phyloP scores from a whole-genome alignment of 495 filamentous ascomycete species.

The Amorphotheca resinae region DNA sequence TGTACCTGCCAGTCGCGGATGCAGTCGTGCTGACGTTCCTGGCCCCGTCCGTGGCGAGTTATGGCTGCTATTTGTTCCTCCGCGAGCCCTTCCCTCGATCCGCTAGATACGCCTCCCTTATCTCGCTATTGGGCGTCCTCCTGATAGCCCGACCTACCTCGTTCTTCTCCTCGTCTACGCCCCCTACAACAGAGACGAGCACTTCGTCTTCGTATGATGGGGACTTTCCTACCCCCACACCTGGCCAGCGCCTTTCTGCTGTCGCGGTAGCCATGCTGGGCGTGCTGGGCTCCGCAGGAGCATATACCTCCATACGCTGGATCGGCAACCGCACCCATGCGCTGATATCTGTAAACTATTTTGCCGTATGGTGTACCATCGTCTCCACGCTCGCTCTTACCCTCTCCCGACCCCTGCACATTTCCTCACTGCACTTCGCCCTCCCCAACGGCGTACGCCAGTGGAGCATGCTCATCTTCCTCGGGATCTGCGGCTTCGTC shows the following conservation, averaged over 20 bases:
- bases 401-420: conserved; percentile 31
- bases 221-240: conserved; percentile 32
- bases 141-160: conserved; percentile 70
- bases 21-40: conserved; percentile 91
- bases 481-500: conserved; percentile 67
- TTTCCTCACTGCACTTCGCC: conserved; percentile 10
- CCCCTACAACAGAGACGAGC: conserved; percentile 15
- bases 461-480: conserved; percentile 56
- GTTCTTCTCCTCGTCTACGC: conserved; percentile 29
- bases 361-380: conserved; percentile 55
- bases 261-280: conserved; percentile 65
- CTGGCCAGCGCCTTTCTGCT: conserved; percentile 57
- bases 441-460: conserved; percentile 47
- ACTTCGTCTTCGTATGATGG: conserved; percentile 14
- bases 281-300: conserved; percentile 65
- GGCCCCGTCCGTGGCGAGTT: conserved; percentile 69
- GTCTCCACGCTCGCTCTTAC: conserved; percentile 48
- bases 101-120: conserved; percentile 61
- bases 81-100: conserved; percentile 65
- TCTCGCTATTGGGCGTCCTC: conserved; percentile 71
- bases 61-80: conserved; percentile 64
- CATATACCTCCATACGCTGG: conserved; percentile 70
- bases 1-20: conserved; percentile 80
- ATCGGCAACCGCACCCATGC: conserved; percentile 79
- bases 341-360: conserved; percentile 79